Percentiles rank a stretch among this genome's conserved stretches.
These are phyloP conservation scores for Ophiocordyceps polyrhachis-furcata DNA, from an alignment of 2,329 filamentous ascomycete genomes.

Conservation along the genomic window DNA sequence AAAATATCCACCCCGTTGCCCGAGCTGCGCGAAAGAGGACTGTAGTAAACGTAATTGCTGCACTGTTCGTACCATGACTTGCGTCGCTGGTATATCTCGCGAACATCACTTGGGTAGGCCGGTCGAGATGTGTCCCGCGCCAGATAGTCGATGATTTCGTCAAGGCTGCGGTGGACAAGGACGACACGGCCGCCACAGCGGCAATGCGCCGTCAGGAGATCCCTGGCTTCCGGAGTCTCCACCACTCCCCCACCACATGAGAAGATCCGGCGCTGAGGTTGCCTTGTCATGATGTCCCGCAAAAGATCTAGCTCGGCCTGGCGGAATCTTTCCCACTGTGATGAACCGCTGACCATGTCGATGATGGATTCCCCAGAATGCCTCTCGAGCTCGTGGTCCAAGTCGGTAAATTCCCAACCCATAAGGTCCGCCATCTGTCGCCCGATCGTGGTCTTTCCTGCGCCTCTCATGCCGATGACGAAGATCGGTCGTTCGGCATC, in stretches of 20 bases:
- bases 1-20: constrained; percentile 10
- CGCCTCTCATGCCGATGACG: constrained; percentile 93
- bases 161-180: constrained; percentile 71
- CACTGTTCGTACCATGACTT: constrained; percentile 83
- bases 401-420: constrained; percentile 61
- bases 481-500: constrained; percentile 51
- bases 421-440: constrained; percentile 65
- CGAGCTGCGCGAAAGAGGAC: constrained; percentile 35
- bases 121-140: constrained; percentile 77
- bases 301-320: constrained; percentile 60
- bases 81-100: constrained; percentile 72
- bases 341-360: constrained; percentile 53
- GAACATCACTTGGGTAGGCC: constrained; percentile 83
- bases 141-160: constrained; percentile 75
- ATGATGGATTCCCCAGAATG: constrained; percentile 61
- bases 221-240: constrained; percentile 62
- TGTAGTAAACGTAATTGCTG: constrained; percentile 89
- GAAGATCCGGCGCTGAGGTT: constrained; percentile 60
- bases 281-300: constrained; percentile 53
- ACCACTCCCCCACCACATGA: constrained; percentile 91
- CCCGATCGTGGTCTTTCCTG: constrained; percentile 88
- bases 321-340: constrained; percentile 80
- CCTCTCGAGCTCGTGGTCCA: constrained; percentile 73
- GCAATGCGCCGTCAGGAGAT: constrained; percentile 55
- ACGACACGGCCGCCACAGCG: constrained; percentile 67